Evolutionary conservation across 2,329 filamentous ascomycete genomes (phyloP), one percentile per base, ranked within the genome.

Genomic region (Cladophialophora immunda): DNA sequence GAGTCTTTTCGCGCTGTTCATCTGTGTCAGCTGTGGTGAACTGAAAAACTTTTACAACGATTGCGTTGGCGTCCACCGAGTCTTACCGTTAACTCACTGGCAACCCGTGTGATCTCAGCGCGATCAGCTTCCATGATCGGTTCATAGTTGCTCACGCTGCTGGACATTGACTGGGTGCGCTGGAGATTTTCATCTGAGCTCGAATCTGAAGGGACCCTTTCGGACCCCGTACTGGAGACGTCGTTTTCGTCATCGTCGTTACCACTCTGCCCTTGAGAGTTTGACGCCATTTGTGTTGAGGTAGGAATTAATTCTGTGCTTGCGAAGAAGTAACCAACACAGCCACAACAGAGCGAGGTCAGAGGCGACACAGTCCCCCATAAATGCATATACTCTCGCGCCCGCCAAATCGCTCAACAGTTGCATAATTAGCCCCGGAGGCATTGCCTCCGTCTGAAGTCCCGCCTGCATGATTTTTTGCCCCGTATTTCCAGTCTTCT

Each of bases 71-170:
- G 8, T 27, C 29, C 34, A 27, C 9, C 34, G 15, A 41, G 36
- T 5, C 25, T 13, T 59, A 50, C 57, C 57, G 47, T 59, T 30
- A 19, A 27, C 17, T 59, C 57, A 22, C 36, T 59, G 29, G 57
- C 57, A 30, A 59, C 57, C 15, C 57, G 57, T 25, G 57, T 59
- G 36, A 59, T 38, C 38, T 59, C 57, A 17, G 38, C 36, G 50
- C 57, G 57, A 17, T 59, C 57, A 29, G 57, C 36, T 27, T 38
- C 57, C 36, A 29, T 45, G 45, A 59, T 59, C 3, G 57, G 36
- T 19, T 59, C 57, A 19, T 59, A 59, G 57, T 47, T 45, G 19
- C 57, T 45, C 19, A 13, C 45, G 7, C 7, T n/a, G 25, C 57
- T 59, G 38, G 57, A 47, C 11, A 45, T 45, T 27, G 56, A 58